Conservation (phyloP, 805 yeast species). For the Candida methanosorbosa region DNA sequence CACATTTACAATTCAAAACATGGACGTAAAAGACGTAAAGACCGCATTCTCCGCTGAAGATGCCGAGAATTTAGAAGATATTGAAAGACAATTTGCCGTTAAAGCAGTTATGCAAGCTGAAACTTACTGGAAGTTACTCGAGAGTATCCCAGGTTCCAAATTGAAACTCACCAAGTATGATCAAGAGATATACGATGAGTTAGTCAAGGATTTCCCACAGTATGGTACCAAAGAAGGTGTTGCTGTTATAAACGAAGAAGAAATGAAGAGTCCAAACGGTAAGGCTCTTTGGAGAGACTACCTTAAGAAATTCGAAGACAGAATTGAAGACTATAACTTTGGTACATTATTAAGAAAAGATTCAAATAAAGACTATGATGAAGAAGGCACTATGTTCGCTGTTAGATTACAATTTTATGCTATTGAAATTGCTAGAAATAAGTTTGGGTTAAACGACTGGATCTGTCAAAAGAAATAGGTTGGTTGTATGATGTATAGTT, state of each 20-base stretch:
- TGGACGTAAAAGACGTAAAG: background rate
- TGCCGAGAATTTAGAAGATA: conserved; percentile 92
- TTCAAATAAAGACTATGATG: conserved; percentile 64
- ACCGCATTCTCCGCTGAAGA: conserved; percentile 64
- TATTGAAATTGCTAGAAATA: conserved; percentile 89
- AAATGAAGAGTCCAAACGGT: conserved; percentile 70
- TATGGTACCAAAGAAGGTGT: conserved; percentile 52
- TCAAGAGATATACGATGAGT: conserved; percentile 55
- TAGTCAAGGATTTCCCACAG: conserved; percentile 81
- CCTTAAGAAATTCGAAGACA: conserved; percentile 72
- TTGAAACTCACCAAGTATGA: conserved; percentile 66
- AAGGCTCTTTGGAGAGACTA: conserved; percentile 89
- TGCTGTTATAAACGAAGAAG: conserved; percentile 59
- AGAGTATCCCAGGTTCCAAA: conserved; percentile 68
- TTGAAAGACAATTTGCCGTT: conserved; percentile 96
- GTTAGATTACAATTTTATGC: conserved; percentile 95
- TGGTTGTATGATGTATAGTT: too few relatives aligned
- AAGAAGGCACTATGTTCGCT: conserved; percentile 78
- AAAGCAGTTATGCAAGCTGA: conserved; percentile 95
- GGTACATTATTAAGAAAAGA: conserved; percentile 87
- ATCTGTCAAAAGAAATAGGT: conserved; percentile 33
- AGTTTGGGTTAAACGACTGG: conserved; percentile 90
- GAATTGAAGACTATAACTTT: conserved; percentile 84
- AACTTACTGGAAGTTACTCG: conserved; percentile 80
- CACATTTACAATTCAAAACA: background rate